These are phyloP conservation scores for Cercospora zeae-maydis DNA, from an alignment of 2,329 filamentous ascomycete species.

Conservation along the genomic window DNA sequence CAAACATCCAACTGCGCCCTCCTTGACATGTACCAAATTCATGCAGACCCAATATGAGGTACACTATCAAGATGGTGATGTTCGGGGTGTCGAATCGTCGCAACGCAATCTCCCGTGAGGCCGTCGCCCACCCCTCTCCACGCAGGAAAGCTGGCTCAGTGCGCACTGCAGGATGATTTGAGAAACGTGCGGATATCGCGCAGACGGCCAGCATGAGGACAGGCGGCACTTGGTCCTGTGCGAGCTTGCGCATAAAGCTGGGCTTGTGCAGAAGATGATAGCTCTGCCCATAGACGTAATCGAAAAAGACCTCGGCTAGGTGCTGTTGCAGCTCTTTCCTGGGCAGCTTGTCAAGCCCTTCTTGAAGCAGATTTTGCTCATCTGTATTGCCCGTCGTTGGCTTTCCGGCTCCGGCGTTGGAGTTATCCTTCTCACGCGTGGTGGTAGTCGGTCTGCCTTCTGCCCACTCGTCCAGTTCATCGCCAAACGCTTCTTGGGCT, in stretches of 20 bases:
- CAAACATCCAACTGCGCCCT: conserved; percentile 90
- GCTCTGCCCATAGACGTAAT: conserved; percentile 90
- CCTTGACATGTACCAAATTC: conserved; percentile 97
- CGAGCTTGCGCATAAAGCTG: conserved; percentile 88
- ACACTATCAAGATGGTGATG: conserved; percentile 89
- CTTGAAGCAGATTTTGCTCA: conserved; percentile 71
- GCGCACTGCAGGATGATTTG: conserved; percentile 75
- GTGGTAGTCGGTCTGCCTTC: conserved; percentile 8
- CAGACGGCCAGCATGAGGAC: conserved; percentile 92
- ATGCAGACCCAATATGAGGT: conserved; percentile 82
- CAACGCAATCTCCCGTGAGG: conserved; percentile 81
- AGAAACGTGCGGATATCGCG: conserved; percentile 92
- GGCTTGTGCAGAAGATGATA: conserved; percentile 95
- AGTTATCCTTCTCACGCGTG: neutral
- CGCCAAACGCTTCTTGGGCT: conserved; percentile 82
- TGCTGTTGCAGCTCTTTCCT: conserved; percentile 87
- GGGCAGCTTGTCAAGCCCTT: conserved; percentile 79
- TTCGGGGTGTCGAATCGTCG: conserved; percentile 91
- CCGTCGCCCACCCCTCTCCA: conserved; percentile 85
- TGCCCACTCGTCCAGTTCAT: conserved; percentile 78
- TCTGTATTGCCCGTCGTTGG: conserved; percentile 52
- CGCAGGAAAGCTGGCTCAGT: conserved; percentile 76
- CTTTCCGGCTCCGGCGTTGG: conserved; percentile 12
- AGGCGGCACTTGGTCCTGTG: conserved; percentile 75
- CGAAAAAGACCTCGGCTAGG: conserved; percentile 90